Evolutionary conservation across 306 rosid species (phyloP).

Genomic region (Oxytropis ochrocephala): DNA sequence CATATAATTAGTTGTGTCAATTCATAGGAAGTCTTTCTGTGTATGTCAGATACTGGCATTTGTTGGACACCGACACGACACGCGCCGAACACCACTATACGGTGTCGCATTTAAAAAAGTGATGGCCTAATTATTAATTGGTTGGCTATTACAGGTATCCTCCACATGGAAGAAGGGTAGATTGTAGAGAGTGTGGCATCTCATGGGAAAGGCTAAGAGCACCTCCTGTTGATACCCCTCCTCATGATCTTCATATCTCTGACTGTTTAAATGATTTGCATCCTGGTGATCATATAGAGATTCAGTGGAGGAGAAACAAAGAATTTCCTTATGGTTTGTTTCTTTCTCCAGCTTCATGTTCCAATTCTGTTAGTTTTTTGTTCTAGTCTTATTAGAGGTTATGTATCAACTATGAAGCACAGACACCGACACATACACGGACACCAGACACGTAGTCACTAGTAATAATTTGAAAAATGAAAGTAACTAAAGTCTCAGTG

Average conservation of each 20-base stretch:
- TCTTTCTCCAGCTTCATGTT: constrained; percentile 5
- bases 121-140: neutral
- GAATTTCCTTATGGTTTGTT: constrained; percentile 93
- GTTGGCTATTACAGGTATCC: constrained; percentile 55
- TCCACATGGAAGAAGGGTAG: constrained; percentile 87
- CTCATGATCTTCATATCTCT: constrained; percentile 77
- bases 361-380: neutral
- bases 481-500: too few species aligned
- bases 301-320: constrained; percentile 93
- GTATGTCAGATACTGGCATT: too few species aligned
- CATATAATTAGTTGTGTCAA: neutral
- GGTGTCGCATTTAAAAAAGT: too few species aligned
- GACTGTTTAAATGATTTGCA: constrained; percentile 57
- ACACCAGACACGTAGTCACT: too few species aligned
- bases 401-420: too few species aligned
- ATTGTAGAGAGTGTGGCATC: constrained; percentile 53
- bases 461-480: too few species aligned
- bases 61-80: too few species aligned
- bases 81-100: too few species aligned
- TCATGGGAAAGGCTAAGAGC: constrained; percentile 89
- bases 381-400: neutral
- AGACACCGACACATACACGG: too few species aligned
- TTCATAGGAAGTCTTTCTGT: neutral
- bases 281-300: constrained; percentile 86
- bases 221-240: constrained; percentile 58